Conservation (phyloP, 306 rosid genomes). For the Vigna trinervia region DNA sequence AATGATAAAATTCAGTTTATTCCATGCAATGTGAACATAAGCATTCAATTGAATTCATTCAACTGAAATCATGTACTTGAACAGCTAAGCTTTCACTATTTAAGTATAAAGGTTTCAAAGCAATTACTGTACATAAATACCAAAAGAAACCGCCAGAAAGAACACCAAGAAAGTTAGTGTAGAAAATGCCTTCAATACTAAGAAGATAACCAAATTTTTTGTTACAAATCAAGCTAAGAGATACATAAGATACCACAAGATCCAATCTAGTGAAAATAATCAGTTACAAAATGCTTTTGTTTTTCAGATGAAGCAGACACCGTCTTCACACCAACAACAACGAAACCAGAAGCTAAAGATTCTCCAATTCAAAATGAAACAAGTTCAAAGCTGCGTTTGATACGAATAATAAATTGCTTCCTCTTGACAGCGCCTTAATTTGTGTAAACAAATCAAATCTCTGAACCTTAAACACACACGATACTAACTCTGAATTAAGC, state of each 20-base stretch:
- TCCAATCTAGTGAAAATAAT: slow-evolving; percentile 1
- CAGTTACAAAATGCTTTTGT: background rate
- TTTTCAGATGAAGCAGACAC: slow-evolving; percentile 24
- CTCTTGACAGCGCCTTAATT: background rate
- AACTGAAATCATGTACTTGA: background rate
- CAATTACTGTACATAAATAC: slow-evolving; percentile 5
- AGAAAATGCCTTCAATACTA: slow-evolving; percentile 2
- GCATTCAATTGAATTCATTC: background rate
- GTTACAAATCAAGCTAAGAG: slow-evolving; percentile 11
- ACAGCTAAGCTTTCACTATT: background rate
- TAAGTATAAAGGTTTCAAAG: slow-evolving; percentile 3
- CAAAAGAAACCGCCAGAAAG: slow-evolving; percentile 17
- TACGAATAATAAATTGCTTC: background rate
- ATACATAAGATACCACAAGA: slow-evolving; percentile 13
- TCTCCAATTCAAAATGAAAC: slow-evolving; percentile 39
- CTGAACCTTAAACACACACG: background rate
- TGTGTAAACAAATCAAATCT: slow-evolving; percentile 24
- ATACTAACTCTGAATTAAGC: slow-evolving; percentile 6
- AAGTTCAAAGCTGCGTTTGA: slow-evolving; percentile 4
- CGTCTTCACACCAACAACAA: slow-evolving; percentile 5
- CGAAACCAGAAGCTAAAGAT: background rate
- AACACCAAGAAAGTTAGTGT: background rate
- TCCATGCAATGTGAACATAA: background rate
- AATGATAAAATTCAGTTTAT: background rate
- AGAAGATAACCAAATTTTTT: slow-evolving; percentile 20